Evolutionary conservation across 2,329 filamentous ascomycete genomes (phyloP), one percentile per base, ranked within the genome.

Genomic region (Aspergillus fijiensis): DNA sequence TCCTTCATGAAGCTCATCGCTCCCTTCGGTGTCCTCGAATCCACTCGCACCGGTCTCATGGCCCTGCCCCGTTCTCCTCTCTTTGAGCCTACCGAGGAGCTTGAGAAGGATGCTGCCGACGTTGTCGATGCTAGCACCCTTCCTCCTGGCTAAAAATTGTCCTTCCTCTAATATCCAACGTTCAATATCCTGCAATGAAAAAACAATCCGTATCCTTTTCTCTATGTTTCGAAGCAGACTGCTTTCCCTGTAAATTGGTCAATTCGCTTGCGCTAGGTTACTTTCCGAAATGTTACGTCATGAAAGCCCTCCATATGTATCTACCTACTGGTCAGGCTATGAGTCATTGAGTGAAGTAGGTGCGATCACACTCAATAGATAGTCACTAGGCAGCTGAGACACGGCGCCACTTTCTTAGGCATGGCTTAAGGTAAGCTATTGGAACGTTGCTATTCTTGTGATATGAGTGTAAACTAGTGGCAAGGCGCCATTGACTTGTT

Each of bases 21-120:
- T 59, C 94, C 94, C 12, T 99, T 98, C 75, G 95, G 95, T 73
- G 96, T 99, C 69, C 85, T 99, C 55, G 95, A 99, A 81, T 97
- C 93, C 54, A 92, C 94, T 55, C 87, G 95, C 63, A 98, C 95
- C 60, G 95, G 95, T 76, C 84, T 99, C 60, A 99, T 98, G 94
- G 95, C 95, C 51, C 84, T 99, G 66, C 95, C 95, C 60, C 89
- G 95, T 67, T 96, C 95, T 39, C 95, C 95, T 45, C 86, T 99
- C 51, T 87, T 90, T 63, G 89, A 87, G 60, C 84, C 86, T 25
- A 85, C 85, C 57, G 91, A 94, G 65, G 86, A 92, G 61, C 75
- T 87, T 11, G 83, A 89, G 66, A 96, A 95, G 82, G 94, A 98
- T 60, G 92, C 94, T 7, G 90, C 95, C 69, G 95, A 99, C 68